Conservation (phyloP, 2,329 filamentous ascomycete genomes). For the Grosmannia serpens region DNA sequence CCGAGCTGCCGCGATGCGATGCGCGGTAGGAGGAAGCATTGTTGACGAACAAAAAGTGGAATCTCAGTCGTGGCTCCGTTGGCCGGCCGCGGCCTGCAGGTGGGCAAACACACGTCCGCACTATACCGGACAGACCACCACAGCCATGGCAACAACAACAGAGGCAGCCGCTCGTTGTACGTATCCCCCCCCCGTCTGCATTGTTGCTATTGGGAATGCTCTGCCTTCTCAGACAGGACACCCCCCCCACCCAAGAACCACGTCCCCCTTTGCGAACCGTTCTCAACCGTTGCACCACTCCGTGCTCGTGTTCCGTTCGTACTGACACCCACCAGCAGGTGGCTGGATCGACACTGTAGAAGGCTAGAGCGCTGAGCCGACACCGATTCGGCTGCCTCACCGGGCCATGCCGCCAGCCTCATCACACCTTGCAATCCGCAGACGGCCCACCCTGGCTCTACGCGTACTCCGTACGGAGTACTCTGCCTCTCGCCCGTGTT, state of each 20-base stretch:
- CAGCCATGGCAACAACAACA: background rate
- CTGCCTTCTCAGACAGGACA: background rate
- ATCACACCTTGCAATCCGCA: background rate
- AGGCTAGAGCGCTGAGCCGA: background rate
- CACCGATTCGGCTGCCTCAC: slow-evolving; percentile 1
- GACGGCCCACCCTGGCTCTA: background rate
- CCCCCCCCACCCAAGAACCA: background rate
- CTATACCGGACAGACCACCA: background rate
- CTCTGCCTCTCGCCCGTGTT: background rate
- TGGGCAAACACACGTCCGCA: background rate
- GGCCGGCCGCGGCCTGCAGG: slow-evolving; percentile 2
- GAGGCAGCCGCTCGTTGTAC: background rate
- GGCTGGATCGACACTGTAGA: slow-evolving; percentile 4
- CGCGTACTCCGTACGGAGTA: too few species aligned
- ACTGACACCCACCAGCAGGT: background rate
- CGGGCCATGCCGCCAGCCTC: slow-evolving; percentile 9
- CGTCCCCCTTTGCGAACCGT: background rate
- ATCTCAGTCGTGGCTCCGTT: background rate
- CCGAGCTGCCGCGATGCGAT: background rate
- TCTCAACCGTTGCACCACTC: background rate
- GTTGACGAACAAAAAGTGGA: background rate
- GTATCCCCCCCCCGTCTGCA: background rate
- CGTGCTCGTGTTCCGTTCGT: background rate
- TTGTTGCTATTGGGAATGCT: background rate
- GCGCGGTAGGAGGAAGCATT: background rate